Percentiles rank a stretch among this genome's conserved stretches.
phyloP scores from a whole-genome alignment of 2,329 filamentous ascomycete species.

The Fusarium odoratissimum region DNA sequence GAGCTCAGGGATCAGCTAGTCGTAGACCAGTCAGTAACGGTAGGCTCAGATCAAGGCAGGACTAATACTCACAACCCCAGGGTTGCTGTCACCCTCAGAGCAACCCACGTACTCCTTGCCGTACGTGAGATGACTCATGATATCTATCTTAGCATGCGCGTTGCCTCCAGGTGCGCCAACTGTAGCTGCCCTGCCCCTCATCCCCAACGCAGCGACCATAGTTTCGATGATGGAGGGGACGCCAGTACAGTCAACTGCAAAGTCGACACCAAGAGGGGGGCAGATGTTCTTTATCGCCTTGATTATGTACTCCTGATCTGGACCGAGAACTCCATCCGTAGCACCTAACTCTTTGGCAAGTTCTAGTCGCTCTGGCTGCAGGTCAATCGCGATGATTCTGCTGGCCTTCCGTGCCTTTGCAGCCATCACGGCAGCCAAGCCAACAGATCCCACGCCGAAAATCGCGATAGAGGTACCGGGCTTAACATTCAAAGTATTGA shows the following conservation, averaged over 20 bases:
- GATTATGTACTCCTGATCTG: neutral
- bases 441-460: conserved; percentile 23
- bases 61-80: neutral
- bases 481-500: conserved; percentile 23
- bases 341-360: conserved; percentile 24
- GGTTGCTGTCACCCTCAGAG: conserved; percentile 20
- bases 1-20: conserved; percentile 10
- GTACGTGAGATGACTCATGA: conserved; percentile 15
- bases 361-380: conserved; percentile 1
- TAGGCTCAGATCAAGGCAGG: fast-evolving
- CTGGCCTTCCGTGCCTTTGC: neutral
- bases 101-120: conserved; percentile 32
- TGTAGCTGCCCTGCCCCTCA: conserved; percentile 18
- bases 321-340: neutral
- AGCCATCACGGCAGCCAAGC: conserved; percentile 30
- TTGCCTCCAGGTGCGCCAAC: conserved; percentile 17
- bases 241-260: conserved; percentile 33
- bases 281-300: neutral
- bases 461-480: conserved; percentile 15
- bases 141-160: conserved; percentile 6
- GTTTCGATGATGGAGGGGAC: conserved; percentile 17
- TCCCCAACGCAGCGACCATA: conserved; percentile 12
- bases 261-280: conserved; percentile 17
- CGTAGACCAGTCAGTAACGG: neutral
- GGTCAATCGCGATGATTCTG: conserved; percentile 20